Percentiles rank a stretch among this genome's conserved stretches.
These are phyloP conservation scores for Pseudogymnoascus sp. DNA, from an alignment of 2,329 filamentous ascomycete species.

Conservation along the genomic window DNA sequence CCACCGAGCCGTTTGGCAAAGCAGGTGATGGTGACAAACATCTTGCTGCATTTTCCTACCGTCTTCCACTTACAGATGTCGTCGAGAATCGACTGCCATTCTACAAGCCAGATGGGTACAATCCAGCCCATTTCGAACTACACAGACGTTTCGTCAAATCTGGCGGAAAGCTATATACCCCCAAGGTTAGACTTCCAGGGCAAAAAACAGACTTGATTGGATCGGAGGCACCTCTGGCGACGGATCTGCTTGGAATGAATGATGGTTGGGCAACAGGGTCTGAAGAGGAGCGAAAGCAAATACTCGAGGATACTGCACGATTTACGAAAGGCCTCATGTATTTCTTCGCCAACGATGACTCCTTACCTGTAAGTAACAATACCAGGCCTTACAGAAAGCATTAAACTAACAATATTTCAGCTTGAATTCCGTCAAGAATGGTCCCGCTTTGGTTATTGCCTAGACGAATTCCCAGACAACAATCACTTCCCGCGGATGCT, in stretches of 20 bases:
- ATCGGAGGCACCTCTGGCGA: constrained; percentile 18
- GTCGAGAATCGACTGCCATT: constrained; percentile 15
- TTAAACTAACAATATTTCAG: background rate
- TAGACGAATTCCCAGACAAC: constrained; percentile 25
- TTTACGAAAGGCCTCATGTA: background rate
- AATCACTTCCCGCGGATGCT: constrained; percentile 24
- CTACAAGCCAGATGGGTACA: constrained; percentile 18
- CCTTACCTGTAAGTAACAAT: background rate
- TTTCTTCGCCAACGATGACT: background rate
- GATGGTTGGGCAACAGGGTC: constrained; percentile 16
- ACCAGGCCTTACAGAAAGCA: background rate
- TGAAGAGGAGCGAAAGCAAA: constrained; percentile 13
- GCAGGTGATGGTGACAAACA: constrained; percentile 17
- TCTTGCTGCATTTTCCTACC: constrained; percentile 21
- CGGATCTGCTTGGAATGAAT: constrained; percentile 22
- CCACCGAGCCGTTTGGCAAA: background rate
- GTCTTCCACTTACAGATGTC: constrained; percentile 19
- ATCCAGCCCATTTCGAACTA: constrained; percentile 17
- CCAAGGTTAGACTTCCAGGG: constrained; percentile 14
- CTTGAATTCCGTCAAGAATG: constrained; percentile 16
- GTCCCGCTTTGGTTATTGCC: constrained; percentile 21
- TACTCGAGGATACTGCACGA: constrained; percentile 12
- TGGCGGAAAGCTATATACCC: constrained; percentile 12
- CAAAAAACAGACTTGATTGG: constrained; percentile 18
- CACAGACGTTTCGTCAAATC: background rate